Percentiles rank a stretch among this genome's conserved stretches.
These are phyloP conservation scores for Huntiella moniliformis DNA, from an alignment of 2,329 filamentous ascomycete species.

Conservation along the genomic window DNA sequence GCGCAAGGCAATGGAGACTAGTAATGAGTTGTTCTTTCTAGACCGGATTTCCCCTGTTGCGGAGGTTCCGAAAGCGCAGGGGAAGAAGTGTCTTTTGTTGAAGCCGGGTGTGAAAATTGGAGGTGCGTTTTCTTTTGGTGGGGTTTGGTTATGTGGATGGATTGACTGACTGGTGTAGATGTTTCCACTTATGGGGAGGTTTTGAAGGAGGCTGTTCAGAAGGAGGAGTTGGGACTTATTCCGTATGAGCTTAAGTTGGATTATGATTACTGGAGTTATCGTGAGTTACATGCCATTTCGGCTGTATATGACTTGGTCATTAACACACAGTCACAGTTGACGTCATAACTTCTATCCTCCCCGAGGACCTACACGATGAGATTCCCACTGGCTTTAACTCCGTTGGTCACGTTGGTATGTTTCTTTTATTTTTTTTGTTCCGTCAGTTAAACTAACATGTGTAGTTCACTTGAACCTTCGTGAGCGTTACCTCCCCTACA, in stretches of 20 bases:
- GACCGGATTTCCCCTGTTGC: constrained; percentile 46
- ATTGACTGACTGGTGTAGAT: constrained; percentile 24
- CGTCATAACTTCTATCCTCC: constrained; percentile 64
- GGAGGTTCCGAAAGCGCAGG: constrained; percentile 41
- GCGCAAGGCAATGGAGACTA: constrained; percentile 45
- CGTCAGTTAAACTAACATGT: constrained; percentile 11
- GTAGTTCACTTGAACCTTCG: constrained; percentile 78
- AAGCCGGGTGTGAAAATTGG: constrained; percentile 34
- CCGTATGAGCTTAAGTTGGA: constrained; percentile 59
- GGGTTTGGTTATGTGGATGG: background rate
- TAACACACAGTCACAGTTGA: constrained; percentile 35
- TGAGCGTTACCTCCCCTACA: constrained; percentile 67
- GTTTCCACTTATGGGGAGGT: constrained; percentile 58
- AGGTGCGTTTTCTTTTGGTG: constrained; percentile 19
- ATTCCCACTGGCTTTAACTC: constrained; percentile 73
- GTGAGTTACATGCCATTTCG: constrained; percentile 26
- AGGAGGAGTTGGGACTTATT: constrained; percentile 49
- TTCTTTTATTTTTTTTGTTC: background rate
- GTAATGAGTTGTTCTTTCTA: constrained; percentile 44
- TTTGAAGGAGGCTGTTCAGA: constrained; percentile 48
- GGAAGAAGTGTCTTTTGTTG: constrained; percentile 43
- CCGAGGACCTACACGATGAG: constrained; percentile 60
- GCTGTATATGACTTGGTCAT: constrained; percentile 10
- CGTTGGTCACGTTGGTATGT: constrained; percentile 66
- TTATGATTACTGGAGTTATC: constrained; percentile 75